Evolutionary conservation across 2,329 filamentous ascomycete genomes (phyloP).

Genomic region (Coniochaeta sp.): DNA sequence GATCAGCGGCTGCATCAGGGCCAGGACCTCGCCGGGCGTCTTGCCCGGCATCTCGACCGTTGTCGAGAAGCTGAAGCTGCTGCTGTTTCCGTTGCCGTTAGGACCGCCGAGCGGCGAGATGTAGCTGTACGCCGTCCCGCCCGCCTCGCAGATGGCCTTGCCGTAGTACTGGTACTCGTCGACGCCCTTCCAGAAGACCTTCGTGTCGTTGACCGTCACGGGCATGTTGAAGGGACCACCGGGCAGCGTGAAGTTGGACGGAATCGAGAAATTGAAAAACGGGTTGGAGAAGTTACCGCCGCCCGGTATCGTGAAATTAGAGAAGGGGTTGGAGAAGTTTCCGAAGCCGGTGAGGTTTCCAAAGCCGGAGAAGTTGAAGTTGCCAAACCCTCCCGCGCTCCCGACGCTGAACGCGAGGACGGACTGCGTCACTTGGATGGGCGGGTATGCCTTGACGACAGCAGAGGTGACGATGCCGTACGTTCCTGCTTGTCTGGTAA

Average conservation of each 20-base stretch:
- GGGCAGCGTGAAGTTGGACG: slow-evolving; percentile 12
- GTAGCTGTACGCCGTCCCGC: slow-evolving; percentile 27
- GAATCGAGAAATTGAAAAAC: slow-evolving; percentile 13
- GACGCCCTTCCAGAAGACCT: slow-evolving; percentile 23
- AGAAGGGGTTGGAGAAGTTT: background rate
- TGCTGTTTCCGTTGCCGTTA: too few relatives aligned
- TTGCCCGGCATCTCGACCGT: slow-evolving; percentile 25
- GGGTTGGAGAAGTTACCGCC: background rate
- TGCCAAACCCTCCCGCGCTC: background rate
- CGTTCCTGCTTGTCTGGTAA: slow-evolving; percentile 9
- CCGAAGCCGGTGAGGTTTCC: background rate
- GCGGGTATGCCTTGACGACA: slow-evolving; percentile 14
- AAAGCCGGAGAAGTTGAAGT: background rate
- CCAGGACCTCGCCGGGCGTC: slow-evolving; percentile 12
- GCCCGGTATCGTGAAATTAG: slow-evolving; percentile 6
- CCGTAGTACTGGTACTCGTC: slow-evolving; percentile 25
- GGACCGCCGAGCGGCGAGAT: slow-evolving; percentile 16
- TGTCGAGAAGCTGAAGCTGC: slow-evolving; percentile 22
- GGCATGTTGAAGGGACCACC: background rate
- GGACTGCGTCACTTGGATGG: background rate
- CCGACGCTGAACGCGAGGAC: background rate
- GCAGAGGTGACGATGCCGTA: slow-evolving; percentile 19
- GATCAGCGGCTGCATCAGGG: slow-evolving; percentile 24
- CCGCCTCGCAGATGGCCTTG: slow-evolving; percentile 23
- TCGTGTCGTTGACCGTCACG: slow-evolving; percentile 5